Evolutionary conservation across 2,329 filamentous ascomycete genomes (phyloP).

Genomic region (Zymoseptoria passerinii): DNA sequence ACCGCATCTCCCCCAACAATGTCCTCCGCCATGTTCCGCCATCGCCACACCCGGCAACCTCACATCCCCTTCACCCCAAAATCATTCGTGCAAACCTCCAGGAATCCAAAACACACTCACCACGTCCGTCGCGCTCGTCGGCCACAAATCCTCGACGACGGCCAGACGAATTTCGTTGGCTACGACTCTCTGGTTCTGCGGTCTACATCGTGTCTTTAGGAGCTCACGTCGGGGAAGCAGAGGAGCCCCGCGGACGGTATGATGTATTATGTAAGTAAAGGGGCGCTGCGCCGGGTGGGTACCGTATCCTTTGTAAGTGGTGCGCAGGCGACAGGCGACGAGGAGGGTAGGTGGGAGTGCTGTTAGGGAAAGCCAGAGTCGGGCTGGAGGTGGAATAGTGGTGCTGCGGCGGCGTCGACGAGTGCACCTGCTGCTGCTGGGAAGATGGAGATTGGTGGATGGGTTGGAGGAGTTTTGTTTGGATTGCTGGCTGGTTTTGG

Average conservation of each 20-base stretch:
- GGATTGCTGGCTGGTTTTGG: no score
- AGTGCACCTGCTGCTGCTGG: no score
- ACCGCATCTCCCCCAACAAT: slow-evolving; percentile 1
- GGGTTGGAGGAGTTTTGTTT: no score
- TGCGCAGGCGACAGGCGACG: no score
- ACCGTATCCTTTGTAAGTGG: neutral
- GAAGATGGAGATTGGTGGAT: no score
- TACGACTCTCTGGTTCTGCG: slow-evolving; percentile 5
- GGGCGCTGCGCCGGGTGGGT: slow-evolving; percentile 2
- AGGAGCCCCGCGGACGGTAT: slow-evolving; percentile 7
- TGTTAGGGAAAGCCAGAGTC: no score
- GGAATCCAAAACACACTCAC: slow-evolving; percentile 3
- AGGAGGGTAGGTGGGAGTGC: no score
- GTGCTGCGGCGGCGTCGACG: no score
- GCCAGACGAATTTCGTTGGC: slow-evolving; percentile 11
- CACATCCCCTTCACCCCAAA: slow-evolving; percentile 16
- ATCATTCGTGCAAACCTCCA: slow-evolving; percentile 3
- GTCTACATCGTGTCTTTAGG: slow-evolving; percentile 7
- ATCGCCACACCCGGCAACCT: slow-evolving; percentile 17
- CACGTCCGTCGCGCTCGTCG: slow-evolving; percentile 5
- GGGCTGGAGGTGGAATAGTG: no score
- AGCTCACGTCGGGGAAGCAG: neutral
- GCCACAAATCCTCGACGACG: slow-evolving; percentile 10
- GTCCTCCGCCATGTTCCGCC: slow-evolving; percentile 1
- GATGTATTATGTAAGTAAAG: slow-evolving; percentile 7